Evolutionary conservation across 163 green algal genomes (phyloP).

Genomic region (Chlamydomonas reinhardtii): DNA sequence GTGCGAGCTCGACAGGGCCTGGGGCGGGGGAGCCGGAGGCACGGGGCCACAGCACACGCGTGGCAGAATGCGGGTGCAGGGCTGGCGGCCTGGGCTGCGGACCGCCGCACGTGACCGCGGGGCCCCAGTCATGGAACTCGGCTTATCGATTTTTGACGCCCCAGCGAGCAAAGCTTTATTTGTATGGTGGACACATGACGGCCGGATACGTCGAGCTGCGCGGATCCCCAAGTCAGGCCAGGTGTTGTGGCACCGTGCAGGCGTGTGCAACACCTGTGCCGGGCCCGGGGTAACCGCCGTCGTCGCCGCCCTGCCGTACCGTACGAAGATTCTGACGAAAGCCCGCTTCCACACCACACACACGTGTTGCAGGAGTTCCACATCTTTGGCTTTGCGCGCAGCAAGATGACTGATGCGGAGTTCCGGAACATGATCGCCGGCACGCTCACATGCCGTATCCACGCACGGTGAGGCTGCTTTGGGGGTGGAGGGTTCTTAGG

Average conservation of each 20-base stretch:
- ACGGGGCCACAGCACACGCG: background rate
- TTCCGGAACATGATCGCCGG: conserved; percentile 88
- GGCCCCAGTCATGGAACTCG: too few relatives aligned
- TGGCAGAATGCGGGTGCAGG: background rate
- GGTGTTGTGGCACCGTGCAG: too few relatives aligned
- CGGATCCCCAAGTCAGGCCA: too few relatives aligned
- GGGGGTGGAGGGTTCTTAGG: background rate
- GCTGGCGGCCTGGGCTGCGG: background rate
- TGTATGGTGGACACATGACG: too few relatives aligned
- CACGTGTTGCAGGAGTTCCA: conserved; percentile 66
- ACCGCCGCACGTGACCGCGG: background rate
- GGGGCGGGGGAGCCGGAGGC: background rate
- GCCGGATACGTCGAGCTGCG: background rate
- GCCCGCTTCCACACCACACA: too few relatives aligned
- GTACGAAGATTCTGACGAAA: too few relatives aligned
- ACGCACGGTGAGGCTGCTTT: conserved; percentile 61
- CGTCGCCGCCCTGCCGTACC: too few relatives aligned
- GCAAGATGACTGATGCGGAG: conserved; percentile 91
- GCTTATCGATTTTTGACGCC: too few relatives aligned
- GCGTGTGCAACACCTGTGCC: background rate
- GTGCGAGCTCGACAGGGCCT: conserved; percentile 50
- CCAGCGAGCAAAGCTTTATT: too few relatives aligned
- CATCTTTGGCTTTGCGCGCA: conserved; percentile 95
- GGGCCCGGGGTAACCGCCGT: background rate
- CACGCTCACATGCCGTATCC: conserved; percentile 89